phyloP scores from a whole-genome alignment of 148 eudicot species.

The Rhododendron mucronatum region DNA sequence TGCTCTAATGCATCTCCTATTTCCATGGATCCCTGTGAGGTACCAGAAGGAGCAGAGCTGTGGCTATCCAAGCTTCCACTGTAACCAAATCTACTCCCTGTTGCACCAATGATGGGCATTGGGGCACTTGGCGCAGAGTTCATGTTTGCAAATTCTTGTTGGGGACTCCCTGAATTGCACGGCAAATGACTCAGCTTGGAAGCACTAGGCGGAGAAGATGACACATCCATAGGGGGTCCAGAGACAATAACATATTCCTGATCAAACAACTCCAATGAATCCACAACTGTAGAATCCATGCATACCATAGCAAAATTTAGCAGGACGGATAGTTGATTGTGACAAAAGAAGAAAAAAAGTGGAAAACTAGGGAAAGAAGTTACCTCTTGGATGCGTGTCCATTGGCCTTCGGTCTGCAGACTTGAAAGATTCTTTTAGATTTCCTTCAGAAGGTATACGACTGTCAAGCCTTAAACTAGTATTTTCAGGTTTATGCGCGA shows the following conservation, averaged over 20 bases:
- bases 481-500: slow-evolving; percentile 30
- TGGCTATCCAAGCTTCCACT: slow-evolving; percentile 55
- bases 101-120: slow-evolving; percentile 48
- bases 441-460: slow-evolving; percentile 32
- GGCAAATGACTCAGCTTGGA: slow-evolving; percentile 46
- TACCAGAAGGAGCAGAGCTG: slow-evolving; percentile 59
- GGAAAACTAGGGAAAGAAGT: not conserved
- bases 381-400: slow-evolving; percentile 53
- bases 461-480: slow-evolving; percentile 37
- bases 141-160: slow-evolving; percentile 30
- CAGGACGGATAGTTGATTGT: slow-evolving; percentile 1
- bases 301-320: not conserved
- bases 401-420: slow-evolving; percentile 36
- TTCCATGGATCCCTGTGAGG: slow-evolving; percentile 64
- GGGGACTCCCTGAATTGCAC: slow-evolving; percentile 35
- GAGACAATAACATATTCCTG: slow-evolving; percentile 93
- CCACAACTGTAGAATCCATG: slow-evolving; percentile 48
- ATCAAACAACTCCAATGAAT: slow-evolving; percentile 66
- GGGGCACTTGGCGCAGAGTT: slow-evolving; percentile 42
- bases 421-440: slow-evolving; percentile 35
- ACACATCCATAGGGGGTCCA: slow-evolving; percentile 52
- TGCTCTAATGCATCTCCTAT: slow-evolving; percentile 50
- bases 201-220: slow-evolving; percentile 50
- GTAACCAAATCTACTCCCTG: slow-evolving; percentile 25
- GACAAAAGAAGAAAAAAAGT: not conserved